Base-by-base conservation (phyloP, 2,329 filamentous ascomycete species). In the Claviceps capensis region DNA sequence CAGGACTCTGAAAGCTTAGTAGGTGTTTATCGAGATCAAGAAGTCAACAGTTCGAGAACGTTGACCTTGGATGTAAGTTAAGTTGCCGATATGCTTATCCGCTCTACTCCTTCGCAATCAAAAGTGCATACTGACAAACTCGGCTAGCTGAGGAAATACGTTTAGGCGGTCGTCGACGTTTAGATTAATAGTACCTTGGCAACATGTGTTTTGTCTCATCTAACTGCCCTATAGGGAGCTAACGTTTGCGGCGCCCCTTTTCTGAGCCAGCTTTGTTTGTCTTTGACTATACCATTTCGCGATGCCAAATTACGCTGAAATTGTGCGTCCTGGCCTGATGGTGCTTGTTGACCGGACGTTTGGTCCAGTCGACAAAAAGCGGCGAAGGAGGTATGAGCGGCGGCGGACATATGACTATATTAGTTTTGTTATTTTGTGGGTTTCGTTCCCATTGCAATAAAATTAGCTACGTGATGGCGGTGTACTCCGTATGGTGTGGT, bases 1-100 rank as follows among this genome's bases (percentile, higher is more conserved):
- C 90, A 98, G 70, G 87, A 94, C 67, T 95, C 88, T 63, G 90
- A 98, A 75, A 94, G 89, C 55, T 69, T 98, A 60, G 89, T 98
- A 4, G 93, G 93, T 49, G 89, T 98, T 11, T 97, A 95, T 73
- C 78, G 93, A 58, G 94, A 98, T 64, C 93, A 98, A 71, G 82
- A 84, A 52, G 87, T 88, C 53, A 98, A 97, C 70, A 94, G 85
- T 62, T 94, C 86, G 60, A 86, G 88, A 69, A 87, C 88, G 40
- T 72, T 98, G 69, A 97, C 90, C 53, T 73, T 98, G 61, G 93
- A 98, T 83, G 89, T 97, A 73, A 91, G 91, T 74, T 97, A 73
- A 91, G 91, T 74, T 7, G 40, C 17, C 38, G 17, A 42, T 26
- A 26, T 26, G 23, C 23, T 26, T 26, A 6, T 37, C 47, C 34